Evolutionary conservation across 139 green algal genomes (phyloP), one percentile per base, ranked within the genome.

Genomic region (Auxenochlorella protothecoides): DNA sequence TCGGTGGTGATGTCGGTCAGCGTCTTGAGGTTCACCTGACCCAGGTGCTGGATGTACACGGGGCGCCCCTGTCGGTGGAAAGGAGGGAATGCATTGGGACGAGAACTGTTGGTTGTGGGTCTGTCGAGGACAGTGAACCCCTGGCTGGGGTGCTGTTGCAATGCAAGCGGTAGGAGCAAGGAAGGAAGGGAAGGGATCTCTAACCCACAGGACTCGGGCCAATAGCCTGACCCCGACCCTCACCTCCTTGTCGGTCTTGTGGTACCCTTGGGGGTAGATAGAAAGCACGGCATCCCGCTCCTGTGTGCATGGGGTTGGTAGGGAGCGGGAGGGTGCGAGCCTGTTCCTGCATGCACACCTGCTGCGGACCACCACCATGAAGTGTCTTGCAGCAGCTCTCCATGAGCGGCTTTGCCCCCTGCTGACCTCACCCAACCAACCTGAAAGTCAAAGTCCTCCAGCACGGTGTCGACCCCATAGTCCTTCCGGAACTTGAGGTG

Each of bases 261-360:
- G 83, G 69, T 93, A 89, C 55, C 86, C 87, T 68, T 96, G 91
- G 0, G 91, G 92, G 72, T 95, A 98, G 2, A 90, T 69, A n/a
- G 87, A 77, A 16, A 97, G 82, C 71, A 98, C 96, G 65, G 90
- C 79, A 56, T 92, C 87, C 13, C 89, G 74, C 81, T 98, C 93
- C 51, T 81, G 72, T 54, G 56, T 44, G 27, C 27, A 44, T 44
- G 27, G 27, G 27, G 27, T 44, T 44, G 27, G 27, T 44, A 44
- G 27, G 27, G 27, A 44, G 27, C 0, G 27, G 27, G 27, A 44
- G 27, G 27, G 27, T 44, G 27, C 27, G 27, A 0, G 27, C 27
- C 27, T 44, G 27, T 44, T 44, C 27, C 27, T 44, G 27, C 27
- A 44, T 44, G 27, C 27, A 44, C 27, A 44, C 27, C 27, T 44